Evolutionary conservation across 192 early-diverging fungal genomes (phyloP), one percentile per base, ranked within the genome.

Genomic region (Geranomyces michiganensis): DNA sequence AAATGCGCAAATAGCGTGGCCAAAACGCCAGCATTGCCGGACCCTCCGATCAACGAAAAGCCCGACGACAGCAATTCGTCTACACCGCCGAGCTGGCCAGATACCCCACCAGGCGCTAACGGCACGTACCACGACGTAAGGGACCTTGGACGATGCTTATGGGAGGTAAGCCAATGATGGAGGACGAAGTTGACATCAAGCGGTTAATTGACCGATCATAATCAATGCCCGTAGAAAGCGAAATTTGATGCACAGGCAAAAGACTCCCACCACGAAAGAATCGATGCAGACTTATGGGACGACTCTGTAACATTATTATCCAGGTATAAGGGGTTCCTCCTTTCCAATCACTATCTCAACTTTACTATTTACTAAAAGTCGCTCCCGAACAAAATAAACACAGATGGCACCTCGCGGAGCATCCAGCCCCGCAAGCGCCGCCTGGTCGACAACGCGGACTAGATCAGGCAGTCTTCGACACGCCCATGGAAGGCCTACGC

Each of bases 371-470:
- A 47, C 46, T 47, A 14, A 47, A 47, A 47, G 10, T 19, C 19
- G 19, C 10, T 19, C 46, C 46, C 19, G 12, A 10, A 10, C 15
- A n/a, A 41, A 41, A 41, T 17, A 15, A n/a, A 26, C 3, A 6
- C 15, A 53, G 51, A 53, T 53, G 51, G 51, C 51, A 53, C 15
- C 51, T 53, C 19, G n/a, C 51, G 7, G 51, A 53, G 7, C 51
- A n/a, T 26, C 51, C 51, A 6, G 3, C 15, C 51, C 24, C 6
- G 51, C 51, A 53, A 17, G 7, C 51, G 7, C 51, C n/a, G n/a
- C 19, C 15, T n/a, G 3, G 51, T 17, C n/a, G 24, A n/a, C 51
- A 26, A 6, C 51, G 51, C 7, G 15, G 7, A 2, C 51, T 53
- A 26, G 51, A 53, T 26, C 51, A n/a, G n/a, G 51, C 19, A n/a